These are phyloP conservation scores for Aspergillus avenaceus DNA, from an alignment of 495 filamentous ascomycete genomes.

Conservation along the genomic window DNA sequence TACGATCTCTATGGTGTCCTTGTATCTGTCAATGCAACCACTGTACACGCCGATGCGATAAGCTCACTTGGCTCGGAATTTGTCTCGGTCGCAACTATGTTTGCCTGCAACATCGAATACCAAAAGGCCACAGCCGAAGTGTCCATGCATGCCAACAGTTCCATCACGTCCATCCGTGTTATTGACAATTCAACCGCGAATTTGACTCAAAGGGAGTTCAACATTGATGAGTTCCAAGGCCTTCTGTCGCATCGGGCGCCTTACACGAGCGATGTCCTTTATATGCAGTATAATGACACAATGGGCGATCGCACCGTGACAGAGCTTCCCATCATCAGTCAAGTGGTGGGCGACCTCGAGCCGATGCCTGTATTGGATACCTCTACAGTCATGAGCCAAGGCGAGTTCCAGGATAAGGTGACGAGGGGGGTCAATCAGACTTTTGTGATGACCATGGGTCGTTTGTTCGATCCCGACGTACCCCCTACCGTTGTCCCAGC, in stretches of 20 bases:
- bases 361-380: constrained; percentile 32
- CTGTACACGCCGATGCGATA: neutral
- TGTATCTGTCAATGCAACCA: constrained; percentile 31
- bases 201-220: constrained; percentile 25
- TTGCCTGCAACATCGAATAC: constrained; percentile 36
- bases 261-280: constrained; percentile 39
- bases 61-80: constrained; percentile 11
- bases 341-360: constrained; percentile 31
- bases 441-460: constrained; percentile 33
- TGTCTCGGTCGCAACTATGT: constrained; percentile 26
- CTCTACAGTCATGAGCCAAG: constrained; percentile 27
- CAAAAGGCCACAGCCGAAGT: constrained; percentile 28
- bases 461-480: constrained; percentile 32
- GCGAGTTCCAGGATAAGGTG: constrained; percentile 30
- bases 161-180: constrained; percentile 26
- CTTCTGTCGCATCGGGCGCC: constrained; percentile 32
- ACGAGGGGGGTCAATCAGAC: constrained; percentile 29
- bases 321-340: constrained; percentile 35
- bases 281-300: constrained; percentile 28
- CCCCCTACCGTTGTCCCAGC: constrained; percentile 22
- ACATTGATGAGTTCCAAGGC: constrained; percentile 32
- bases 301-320: constrained; percentile 27
- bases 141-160: constrained; percentile 40
- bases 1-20: constrained; percentile 39
- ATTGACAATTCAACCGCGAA: constrained; percentile 14